A percentile compares a stretch with the other conserved stretches of the same genome.
Evolutionary conservation across 2,329 filamentous ascomycete species (phyloP).

Genomic region (Ceratocystiopsis minuta): DNA sequence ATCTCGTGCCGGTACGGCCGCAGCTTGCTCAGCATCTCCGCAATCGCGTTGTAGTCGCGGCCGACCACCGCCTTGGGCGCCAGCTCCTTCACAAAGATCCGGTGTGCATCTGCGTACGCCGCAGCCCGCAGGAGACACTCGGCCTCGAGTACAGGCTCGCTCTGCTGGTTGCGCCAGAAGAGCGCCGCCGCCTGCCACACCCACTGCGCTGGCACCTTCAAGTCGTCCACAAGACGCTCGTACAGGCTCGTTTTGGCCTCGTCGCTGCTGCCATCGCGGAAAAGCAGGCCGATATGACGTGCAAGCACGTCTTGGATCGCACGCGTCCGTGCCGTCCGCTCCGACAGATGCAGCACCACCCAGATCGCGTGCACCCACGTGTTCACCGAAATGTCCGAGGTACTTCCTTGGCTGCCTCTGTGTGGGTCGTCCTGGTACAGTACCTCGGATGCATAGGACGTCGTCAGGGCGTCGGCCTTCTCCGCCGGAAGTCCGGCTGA

Average conservation of each 20-base stretch:
- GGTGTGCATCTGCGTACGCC: slow-evolving; percentile 65
- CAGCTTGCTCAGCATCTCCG: slow-evolving; percentile 51
- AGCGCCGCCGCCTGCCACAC: slow-evolving; percentile 77
- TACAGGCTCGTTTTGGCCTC: slow-evolving; percentile 28
- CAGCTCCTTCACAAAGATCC: slow-evolving; percentile 62
- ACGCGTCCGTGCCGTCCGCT: slow-evolving; percentile 41
- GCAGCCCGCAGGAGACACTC: slow-evolving; percentile 63
- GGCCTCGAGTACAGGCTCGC: slow-evolving; percentile 54
- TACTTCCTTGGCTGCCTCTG: slow-evolving; percentile 31
- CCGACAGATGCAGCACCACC: slow-evolving; percentile 58
- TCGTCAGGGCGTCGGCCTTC: slow-evolving; percentile 44
- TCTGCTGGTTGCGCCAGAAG: slow-evolving; percentile 55
- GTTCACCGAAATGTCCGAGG: slow-evolving; percentile 41
- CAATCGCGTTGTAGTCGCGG: slow-evolving; percentile 47
- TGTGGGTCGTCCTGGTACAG: not conserved
- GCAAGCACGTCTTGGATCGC: slow-evolving; percentile 57
- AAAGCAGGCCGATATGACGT: slow-evolving; percentile 50
- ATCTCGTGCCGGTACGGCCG: slow-evolving; percentile 42
- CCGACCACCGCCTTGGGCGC: slow-evolving; percentile 70
- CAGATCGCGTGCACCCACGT: slow-evolving; percentile 57
- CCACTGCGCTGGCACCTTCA: slow-evolving; percentile 60
- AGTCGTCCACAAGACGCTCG: slow-evolving; percentile 36
- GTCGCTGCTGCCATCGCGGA: slow-evolving; percentile 18
- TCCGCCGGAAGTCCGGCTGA: slow-evolving; percentile 43
- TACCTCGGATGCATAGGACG: slow-evolving; percentile 9